phyloP scores from a whole-genome alignment of 805 yeast genomes.

The Metschnikowia kofuensis region DNA sequence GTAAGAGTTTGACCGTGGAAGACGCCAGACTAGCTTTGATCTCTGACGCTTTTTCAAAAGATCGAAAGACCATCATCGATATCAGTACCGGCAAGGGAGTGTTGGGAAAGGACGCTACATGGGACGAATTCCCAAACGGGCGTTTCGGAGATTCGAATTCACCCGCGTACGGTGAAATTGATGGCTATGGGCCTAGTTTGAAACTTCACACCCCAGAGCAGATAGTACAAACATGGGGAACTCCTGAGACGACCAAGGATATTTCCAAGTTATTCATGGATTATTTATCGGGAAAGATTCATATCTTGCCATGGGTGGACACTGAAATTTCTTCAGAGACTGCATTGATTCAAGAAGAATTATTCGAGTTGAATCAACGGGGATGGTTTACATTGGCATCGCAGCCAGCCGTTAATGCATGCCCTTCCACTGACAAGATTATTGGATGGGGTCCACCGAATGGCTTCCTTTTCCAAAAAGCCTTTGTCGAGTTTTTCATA shows the following conservation, averaged over 20 bases:
- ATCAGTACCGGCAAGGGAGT: conserved; percentile 83
- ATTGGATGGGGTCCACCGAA: conserved; percentile 97
- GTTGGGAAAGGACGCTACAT: conserved; percentile 83
- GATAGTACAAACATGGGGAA: conserved; percentile 79
- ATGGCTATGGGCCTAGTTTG: conserved; percentile 92
- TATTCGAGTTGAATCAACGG: conserved; percentile 69
- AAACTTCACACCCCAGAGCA: conserved; percentile 62
- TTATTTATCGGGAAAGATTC: conserved; percentile 72
- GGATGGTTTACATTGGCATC: conserved; percentile 89
- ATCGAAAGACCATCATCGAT: conserved; percentile 60
- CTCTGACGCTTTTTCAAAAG: conserved; percentile 25
- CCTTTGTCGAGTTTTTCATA: conserved; percentile 83
- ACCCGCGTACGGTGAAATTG: conserved; percentile 97
- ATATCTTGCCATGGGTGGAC: conserved; percentile 90
- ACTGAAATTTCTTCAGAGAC: conserved; percentile 85
- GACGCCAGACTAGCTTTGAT: conserved; percentile 23
- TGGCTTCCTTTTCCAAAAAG: conserved; percentile 88
- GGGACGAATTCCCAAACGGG: conserved; percentile 98
- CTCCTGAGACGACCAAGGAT: conserved; percentile 59
- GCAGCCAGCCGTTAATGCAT: conserved; percentile 89
- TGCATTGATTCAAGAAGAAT: conserved; percentile 86
- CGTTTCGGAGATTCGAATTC: conserved; percentile 93
- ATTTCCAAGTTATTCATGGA: conserved; percentile 63
- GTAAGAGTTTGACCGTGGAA: conserved; percentile 36
- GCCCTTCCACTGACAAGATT: conserved; percentile 74